These are phyloP conservation scores for Bipolaris cookei DNA, from an alignment of 2,329 filamentous ascomycete genomes.

Conservation along the genomic window DNA sequence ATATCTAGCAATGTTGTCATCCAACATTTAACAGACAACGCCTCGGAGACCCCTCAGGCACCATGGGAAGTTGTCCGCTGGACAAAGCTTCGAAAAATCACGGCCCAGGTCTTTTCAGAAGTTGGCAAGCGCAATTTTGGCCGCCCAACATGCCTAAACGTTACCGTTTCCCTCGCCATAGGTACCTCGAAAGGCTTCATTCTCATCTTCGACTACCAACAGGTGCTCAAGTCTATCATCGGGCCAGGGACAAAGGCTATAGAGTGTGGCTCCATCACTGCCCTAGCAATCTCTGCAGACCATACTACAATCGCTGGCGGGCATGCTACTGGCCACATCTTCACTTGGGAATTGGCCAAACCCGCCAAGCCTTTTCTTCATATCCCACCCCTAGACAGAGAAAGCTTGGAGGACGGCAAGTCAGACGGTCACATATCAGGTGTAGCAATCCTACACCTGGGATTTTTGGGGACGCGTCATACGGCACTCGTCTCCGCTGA, in stretches of 20 bases:
- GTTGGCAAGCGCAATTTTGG: slow-evolving; percentile 91
- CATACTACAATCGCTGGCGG: slow-evolving; percentile 90
- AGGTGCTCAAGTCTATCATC: slow-evolving; percentile 91
- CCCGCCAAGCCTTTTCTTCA: slow-evolving; percentile 87
- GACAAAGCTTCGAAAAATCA: slow-evolving; percentile 91
- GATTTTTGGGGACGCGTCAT: slow-evolving; percentile 90
- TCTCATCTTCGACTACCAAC: slow-evolving; percentile 95
- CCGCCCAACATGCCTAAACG: slow-evolving; percentile 83
- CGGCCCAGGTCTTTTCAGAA: slow-evolving; percentile 89
- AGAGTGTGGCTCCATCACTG: slow-evolving; percentile 85
- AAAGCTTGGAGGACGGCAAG: slow-evolving; percentile 68
- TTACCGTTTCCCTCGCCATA: slow-evolving; percentile 85
- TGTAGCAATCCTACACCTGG: slow-evolving; percentile 83
- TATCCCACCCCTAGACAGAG: slow-evolving; percentile 76
- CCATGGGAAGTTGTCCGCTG: slow-evolving; percentile 98
- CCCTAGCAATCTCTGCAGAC: slow-evolving; percentile 90
- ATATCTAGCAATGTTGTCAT: slow-evolving; percentile 71
- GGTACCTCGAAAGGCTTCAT: slow-evolving; percentile 95
- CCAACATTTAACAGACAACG: slow-evolving; percentile 62
- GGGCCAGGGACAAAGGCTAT: slow-evolving; percentile 92
- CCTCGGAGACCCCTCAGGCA: slow-evolving; percentile 66
- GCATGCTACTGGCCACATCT: slow-evolving; percentile 88
- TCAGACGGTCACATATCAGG: slow-evolving; percentile 82
- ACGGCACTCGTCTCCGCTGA: slow-evolving; percentile 96
- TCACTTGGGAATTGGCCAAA: slow-evolving; percentile 91